A percentile compares a stretch with the other conserved stretches of the same genome.
These are phyloP conservation scores for Pseudomassariella vexata DNA, from an alignment of 2,329 filamentous ascomycete species.

Conservation along the genomic window DNA sequence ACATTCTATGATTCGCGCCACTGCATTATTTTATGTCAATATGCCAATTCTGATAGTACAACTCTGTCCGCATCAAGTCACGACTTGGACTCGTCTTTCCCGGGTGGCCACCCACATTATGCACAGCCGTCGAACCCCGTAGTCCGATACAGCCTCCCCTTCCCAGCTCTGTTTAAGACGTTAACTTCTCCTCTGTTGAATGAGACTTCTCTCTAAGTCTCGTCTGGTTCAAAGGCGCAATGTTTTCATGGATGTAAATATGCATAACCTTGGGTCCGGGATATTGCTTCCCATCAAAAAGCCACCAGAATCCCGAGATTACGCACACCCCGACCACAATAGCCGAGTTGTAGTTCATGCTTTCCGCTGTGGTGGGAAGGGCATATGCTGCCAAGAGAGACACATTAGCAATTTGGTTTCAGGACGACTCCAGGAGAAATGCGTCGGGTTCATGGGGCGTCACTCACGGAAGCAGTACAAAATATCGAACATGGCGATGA, in stretches of 20 bases:
- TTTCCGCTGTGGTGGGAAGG: constrained; percentile 31
- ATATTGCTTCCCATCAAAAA: constrained; percentile 42
- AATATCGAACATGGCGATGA: constrained; percentile 50
- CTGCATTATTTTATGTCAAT: no score
- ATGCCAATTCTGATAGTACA: no score
- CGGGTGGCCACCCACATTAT: no score
- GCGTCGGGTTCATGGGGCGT: background rate
- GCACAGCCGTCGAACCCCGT: no score
- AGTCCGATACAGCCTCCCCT: no score
- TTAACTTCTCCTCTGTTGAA: background rate
- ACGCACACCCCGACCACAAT: constrained; percentile 43
- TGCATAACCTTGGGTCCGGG: constrained; percentile 43
- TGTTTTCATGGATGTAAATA: constrained; percentile 33
- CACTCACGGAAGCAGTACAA: constrained; percentile 55
- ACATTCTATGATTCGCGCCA: no score
- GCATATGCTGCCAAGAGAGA: constrained; percentile 34
- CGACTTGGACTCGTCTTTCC: no score
- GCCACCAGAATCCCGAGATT: constrained; percentile 44
- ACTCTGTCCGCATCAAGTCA: no score
- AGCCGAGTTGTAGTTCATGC: constrained; percentile 50
- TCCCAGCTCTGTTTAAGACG: no score
- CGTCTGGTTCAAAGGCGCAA: constrained; percentile 3
- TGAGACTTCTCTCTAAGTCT: constrained; percentile 2
- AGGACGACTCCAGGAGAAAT: background rate
- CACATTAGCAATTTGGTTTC: constrained; percentile 6